Evolutionary conservation across 345 rosid genomes (phyloP).

Genomic region (Rubroshorea leprosula): DNA sequence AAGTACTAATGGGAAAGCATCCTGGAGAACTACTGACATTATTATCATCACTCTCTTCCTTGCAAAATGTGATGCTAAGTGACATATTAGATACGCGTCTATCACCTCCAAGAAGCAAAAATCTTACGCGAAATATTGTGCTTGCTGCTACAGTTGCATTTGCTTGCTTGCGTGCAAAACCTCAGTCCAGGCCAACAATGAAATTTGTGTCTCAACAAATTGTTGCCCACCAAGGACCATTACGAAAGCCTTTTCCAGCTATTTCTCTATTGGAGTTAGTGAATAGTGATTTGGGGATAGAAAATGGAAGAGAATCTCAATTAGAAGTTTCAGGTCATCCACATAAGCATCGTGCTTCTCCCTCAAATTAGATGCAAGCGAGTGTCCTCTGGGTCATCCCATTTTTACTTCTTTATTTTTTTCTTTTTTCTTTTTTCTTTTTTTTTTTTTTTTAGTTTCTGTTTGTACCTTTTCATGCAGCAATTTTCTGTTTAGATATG

Average conservation of each 20-base stretch:
- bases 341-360: neutral
- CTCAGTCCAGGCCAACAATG: conserved; percentile 15
- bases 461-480: too few species aligned
- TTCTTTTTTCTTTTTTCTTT: too few species aligned
- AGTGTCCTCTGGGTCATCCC: too few species aligned
- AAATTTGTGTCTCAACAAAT: conserved; percentile 10
- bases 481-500: too few species aligned
- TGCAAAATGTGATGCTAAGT: conserved; percentile 3
- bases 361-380: too few species aligned
- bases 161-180: conserved; percentile 13
- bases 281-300: neutral
- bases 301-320: neutral
- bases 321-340: neutral
- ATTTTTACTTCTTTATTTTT: too few species aligned
- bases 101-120: neutral
- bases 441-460: too few species aligned
- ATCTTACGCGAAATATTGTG: neutral
- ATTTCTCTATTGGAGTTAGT: conserved; percentile 5
- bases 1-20: conserved; percentile 12
- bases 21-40: conserved; percentile 12
- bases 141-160: neutral
- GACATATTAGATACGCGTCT: conserved; percentile 16
- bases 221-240: neutral
- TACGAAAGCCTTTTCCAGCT: neutral
- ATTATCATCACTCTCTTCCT: conserved; percentile 1